These are phyloP conservation scores for Laguncularia racemosa DNA, from an alignment of 345 rosid species.

Conservation along the genomic window DNA sequence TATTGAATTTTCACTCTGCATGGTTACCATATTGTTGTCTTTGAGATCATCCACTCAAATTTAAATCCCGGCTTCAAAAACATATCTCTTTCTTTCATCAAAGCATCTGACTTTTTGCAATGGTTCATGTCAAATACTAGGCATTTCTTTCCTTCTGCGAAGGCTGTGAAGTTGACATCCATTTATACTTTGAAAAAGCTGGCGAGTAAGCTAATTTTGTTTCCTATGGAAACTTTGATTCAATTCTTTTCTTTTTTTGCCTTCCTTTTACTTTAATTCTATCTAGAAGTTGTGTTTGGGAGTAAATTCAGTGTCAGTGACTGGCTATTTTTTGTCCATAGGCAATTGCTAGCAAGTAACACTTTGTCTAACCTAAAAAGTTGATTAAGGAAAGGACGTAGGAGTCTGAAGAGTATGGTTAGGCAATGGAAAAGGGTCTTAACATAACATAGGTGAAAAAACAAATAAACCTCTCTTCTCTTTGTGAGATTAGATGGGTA, in stretches of 20 bases:
- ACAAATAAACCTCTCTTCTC: too few species aligned
- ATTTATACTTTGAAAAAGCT: slow-evolving; percentile 70
- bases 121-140: slow-evolving; percentile 24
- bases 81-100: background rate
- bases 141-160: slow-evolving; percentile 90
- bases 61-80: background rate
- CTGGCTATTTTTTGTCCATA: background rate
- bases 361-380: too few species aligned
- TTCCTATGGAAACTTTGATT: slow-evolving; percentile 1
- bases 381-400: too few species aligned
- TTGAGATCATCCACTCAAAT: background rate
- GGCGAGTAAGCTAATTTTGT: slow-evolving; percentile 70
- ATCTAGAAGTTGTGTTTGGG: slow-evolving; percentile 4
- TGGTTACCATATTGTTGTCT: background rate
- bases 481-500: too few species aligned
- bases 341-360: too few species aligned
- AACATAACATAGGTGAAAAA: too few species aligned
- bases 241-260: background rate
- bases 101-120: background rate
- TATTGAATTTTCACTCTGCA: too few species aligned
- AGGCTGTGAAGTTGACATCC: slow-evolving; percentile 86
- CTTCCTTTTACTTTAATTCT: background rate
- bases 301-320: background rate
- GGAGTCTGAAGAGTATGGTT: too few species aligned
- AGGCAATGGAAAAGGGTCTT: too few species aligned